A percentile compares a stretch with the other conserved stretches of the same genome.
These are phyloP conservation scores for Hygrophoropsis aurantiaca DNA, from an alignment of 768 basidiomycete genomes.

Conservation along the genomic window DNA sequence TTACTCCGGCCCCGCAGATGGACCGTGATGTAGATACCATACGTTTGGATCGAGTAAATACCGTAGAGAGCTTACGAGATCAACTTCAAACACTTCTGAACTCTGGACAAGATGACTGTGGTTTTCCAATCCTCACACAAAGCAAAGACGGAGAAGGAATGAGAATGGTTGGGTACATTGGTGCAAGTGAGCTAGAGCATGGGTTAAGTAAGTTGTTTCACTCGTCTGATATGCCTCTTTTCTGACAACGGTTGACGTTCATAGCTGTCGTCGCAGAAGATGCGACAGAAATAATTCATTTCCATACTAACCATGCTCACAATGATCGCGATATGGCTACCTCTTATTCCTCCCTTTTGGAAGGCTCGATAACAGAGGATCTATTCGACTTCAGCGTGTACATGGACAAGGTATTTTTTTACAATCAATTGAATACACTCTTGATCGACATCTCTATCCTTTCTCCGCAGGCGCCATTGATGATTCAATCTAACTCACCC, in stretches of 20 bases:
- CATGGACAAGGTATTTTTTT: constrained; percentile 74
- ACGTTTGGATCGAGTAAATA: constrained; percentile 69
- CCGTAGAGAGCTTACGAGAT: constrained; percentile 71
- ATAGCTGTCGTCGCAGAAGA: constrained; percentile 78
- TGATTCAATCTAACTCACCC: constrained; percentile 80
- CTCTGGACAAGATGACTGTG: constrained; percentile 70
- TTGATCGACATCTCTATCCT: no score
- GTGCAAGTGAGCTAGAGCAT: constrained; percentile 91
- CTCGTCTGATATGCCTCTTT: background rate
- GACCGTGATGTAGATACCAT: constrained; percentile 70
- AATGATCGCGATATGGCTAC: constrained; percentile 43
- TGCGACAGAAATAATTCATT: constrained; percentile 63
- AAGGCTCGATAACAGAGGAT: constrained; percentile 41
- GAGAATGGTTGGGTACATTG: constrained; percentile 87
- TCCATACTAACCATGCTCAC: constrained; percentile 50
- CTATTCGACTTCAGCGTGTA: constrained; percentile 83
- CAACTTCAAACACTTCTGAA: constrained; percentile 60
- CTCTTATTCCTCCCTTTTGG: constrained; percentile 62
- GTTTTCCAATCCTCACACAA: constrained; percentile 80
- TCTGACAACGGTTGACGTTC: constrained; percentile 7
- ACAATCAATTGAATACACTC: background rate
- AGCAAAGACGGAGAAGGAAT: constrained; percentile 43
- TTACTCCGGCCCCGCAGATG: constrained; percentile 45
- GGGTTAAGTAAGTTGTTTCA: constrained; percentile 63
- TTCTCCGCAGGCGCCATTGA: constrained; percentile 72